Percentiles rank a stretch among this genome's conserved stretches.
Evolutionary conservation across 2,329 filamentous ascomycete genomes (phyloP).

Genomic region (Xylaria sp.): DNA sequence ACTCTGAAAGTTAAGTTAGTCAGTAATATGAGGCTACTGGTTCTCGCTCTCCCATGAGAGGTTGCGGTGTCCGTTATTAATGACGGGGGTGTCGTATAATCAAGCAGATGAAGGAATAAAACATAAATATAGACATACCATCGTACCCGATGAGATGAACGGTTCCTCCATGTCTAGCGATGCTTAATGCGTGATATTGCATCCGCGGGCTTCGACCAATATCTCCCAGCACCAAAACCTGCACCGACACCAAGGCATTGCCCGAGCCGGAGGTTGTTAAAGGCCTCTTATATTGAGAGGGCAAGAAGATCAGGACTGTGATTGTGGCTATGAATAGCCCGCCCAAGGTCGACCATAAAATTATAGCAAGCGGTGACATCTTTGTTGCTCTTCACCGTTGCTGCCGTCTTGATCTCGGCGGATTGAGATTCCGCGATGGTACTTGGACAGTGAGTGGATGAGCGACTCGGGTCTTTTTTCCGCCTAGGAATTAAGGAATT

Average conservation of each 20-base stretch:
- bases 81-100: too few relatives aligned
- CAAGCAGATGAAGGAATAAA: background rate
- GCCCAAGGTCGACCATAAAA: slow-evolving; percentile 42
- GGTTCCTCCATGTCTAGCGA: slow-evolving; percentile 81
- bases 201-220: slow-evolving; percentile 96
- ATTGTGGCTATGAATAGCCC: slow-evolving; percentile 49
- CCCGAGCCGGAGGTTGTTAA: slow-evolving; percentile 44
- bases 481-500: background rate
- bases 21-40: background rate
- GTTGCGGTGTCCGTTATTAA: too few relatives aligned
- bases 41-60: background rate
- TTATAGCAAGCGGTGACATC: slow-evolving; percentile 47
- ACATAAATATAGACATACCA: slow-evolving; percentile 68
- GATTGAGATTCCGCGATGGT: too few relatives aligned
- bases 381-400: background rate
- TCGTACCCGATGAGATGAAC: slow-evolving; percentile 91
- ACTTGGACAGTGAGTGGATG: background rate
- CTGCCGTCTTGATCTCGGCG: background rate
- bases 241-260: slow-evolving; percentile 60
- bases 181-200: slow-evolving; percentile 96
- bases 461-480: background rate
- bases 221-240: slow-evolving; percentile 92
- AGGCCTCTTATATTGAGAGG: slow-evolving; percentile 53
- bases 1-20: slow-evolving; percentile 64
- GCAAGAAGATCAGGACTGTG: slow-evolving; percentile 50